These are phyloP conservation scores for Sporothrix protearum DNA, from an alignment of 2,329 filamentous ascomycete genomes.

Conservation along the genomic window DNA sequence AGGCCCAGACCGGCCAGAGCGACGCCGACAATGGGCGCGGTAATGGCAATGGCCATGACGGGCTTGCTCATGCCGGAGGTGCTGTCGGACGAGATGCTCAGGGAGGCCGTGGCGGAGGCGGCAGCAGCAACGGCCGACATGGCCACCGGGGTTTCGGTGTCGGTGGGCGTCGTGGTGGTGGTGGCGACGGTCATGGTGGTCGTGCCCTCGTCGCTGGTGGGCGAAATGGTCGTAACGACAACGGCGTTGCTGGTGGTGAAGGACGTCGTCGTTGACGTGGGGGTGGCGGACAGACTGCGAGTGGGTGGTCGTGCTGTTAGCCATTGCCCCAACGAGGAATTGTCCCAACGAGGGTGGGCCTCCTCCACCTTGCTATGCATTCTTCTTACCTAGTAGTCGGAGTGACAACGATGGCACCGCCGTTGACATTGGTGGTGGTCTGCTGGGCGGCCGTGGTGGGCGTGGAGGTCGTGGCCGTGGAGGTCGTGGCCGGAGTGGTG, in stretches of 20 bases:
- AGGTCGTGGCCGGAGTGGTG: neutral
- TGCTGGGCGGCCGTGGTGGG: neutral
- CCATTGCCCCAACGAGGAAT: too few species aligned
- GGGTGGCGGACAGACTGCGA: neutral
- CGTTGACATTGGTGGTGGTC: neutral
- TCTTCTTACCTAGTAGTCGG: slow-evolving; percentile 1
- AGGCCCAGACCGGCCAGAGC: slow-evolving; percentile 25
- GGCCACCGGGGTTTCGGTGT: neutral
- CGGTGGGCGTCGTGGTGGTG: slow-evolving; percentile 7
- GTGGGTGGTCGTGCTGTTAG: too few species aligned
- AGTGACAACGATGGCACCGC: neutral
- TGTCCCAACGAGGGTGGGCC: too few species aligned
- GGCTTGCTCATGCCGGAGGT: slow-evolving; percentile 22
- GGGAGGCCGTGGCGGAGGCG: neutral
- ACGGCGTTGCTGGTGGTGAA: slow-evolving; percentile 23
- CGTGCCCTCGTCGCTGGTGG: neutral
- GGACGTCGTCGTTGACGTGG: slow-evolving; percentile 23
- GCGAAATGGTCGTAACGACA: slow-evolving; percentile 11
- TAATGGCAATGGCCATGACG: slow-evolving; percentile 26
- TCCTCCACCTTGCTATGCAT: too few species aligned
- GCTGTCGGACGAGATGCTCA: neutral
- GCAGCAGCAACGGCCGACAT: slow-evolving; percentile 5
- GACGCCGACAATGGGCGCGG: slow-evolving; percentile 27
- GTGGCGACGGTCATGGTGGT: slow-evolving; percentile 6
- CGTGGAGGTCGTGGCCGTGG: slow-evolving; percentile 7